Conservation (phyloP, 2,329 filamentous ascomycete species). For the Kalaharituber pfeilii region DNA sequence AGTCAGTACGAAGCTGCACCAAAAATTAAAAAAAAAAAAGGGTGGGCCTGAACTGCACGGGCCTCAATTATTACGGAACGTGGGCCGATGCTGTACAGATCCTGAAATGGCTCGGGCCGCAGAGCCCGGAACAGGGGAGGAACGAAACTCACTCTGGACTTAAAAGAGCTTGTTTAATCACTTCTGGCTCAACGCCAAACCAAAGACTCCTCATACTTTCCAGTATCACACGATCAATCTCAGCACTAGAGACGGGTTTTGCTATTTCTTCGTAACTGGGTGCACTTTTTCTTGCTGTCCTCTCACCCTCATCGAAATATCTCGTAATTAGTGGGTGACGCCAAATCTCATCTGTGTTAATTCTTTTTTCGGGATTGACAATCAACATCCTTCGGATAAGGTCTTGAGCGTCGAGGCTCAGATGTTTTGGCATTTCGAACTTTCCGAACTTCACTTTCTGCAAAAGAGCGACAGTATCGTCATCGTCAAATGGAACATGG, state of each 20-base stretch:
- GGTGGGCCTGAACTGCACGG: too few relatives aligned
- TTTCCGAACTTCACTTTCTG: constrained; percentile 40
- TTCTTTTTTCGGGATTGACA: constrained; percentile 58
- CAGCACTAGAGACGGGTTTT: constrained; percentile 30
- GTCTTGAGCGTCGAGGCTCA: constrained; percentile 54
- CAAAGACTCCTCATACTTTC: constrained; percentile 77
- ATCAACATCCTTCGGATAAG: constrained; percentile 66
- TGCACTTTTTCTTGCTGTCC: background rate
- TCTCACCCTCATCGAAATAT: background rate
- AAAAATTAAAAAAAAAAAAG: too few relatives aligned
- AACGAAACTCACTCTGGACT: constrained; percentile 3
- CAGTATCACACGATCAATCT: constrained; percentile 66
- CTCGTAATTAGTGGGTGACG: constrained; percentile 53
- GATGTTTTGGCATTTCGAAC: constrained; percentile 42
- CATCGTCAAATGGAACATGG: constrained; percentile 62
- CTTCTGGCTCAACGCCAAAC: constrained; percentile 65
- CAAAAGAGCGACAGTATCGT: constrained; percentile 46
- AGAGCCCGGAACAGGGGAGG: background rate
- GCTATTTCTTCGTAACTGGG: constrained; percentile 10
- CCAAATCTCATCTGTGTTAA: constrained; percentile 69
- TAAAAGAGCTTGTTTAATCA: constrained; percentile 41
- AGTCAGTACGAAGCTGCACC: too few relatives aligned
- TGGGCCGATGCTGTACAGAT: background rate
- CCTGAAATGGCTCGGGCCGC: background rate
- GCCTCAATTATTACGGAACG: too few relatives aligned